Base-by-base conservation (phyloP, 257 asterid genomes). In the Echium plantagineum region DNA sequence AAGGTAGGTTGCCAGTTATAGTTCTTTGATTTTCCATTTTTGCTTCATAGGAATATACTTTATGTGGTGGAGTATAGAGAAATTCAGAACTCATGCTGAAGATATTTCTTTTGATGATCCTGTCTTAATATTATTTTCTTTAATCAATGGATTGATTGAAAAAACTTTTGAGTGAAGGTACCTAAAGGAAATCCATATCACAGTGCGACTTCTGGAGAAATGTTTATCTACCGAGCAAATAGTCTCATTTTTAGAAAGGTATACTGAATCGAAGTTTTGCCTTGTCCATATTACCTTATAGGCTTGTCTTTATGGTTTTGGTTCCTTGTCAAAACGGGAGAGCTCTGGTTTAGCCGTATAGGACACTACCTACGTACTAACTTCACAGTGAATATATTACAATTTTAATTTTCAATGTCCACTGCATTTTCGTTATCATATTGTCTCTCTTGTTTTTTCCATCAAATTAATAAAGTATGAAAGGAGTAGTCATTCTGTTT, bases 151-250 rank as follows among this genome's bases (percentile, higher is more conserved):
- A 70, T 30, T 71, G 49, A 24, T 69, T 70, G 52, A 35, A 7
- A 3, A 35, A 42, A 42, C 58, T 35, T 66, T 57, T 52, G 63
- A 68, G 8, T 24, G 55, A 58, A 93, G 98, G 95, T 89, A 57
- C 98, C 98, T 20, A 85, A 81, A 75, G 98, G 98, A 49, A 93
- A 93, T 77, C 98, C 98, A 55, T 86, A 89, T 70, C 98, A 93
- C 71, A 93, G 98, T 81, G 98, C 98, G 70, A 89, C 97, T 62
- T 93, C 98, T 42, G 98, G 98, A 70, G 98, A 93, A 78, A 85
- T 89, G 95, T 95, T 97, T 66, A 83, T 93, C 49, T 93, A 93
- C 63, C 83, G 78, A 55, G 94, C 94, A 17, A 77, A 93, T 78
- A 82, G 96, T 85, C 90, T 84, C 69, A 84, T 85, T 69, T 77